A percentile compares a stretch with the other conserved stretches of the same genome.
phyloP scores from a whole-genome alignment of 2,329 filamentous ascomycete genomes.

The Metarhizium rileyi region DNA sequence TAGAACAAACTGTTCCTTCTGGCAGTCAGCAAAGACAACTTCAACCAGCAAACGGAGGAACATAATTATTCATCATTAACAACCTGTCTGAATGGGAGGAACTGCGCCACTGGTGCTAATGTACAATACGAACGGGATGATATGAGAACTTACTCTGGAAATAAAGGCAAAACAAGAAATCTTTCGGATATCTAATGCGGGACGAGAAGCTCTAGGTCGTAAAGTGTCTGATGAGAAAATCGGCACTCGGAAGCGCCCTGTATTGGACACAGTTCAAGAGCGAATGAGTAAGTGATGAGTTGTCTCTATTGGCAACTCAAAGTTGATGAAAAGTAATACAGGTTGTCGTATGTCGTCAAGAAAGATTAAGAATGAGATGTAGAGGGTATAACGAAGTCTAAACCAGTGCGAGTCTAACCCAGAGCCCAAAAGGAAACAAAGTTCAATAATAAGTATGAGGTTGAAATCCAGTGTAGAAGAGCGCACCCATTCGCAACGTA shows the following conservation, averaged over 20 bases:
- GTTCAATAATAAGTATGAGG: conserved; percentile 4
- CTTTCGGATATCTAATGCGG: conserved; percentile 19
- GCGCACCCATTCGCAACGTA: conserved; percentile 18
- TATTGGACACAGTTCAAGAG: background rate
- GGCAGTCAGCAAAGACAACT: background rate
- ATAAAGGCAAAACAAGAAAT: conserved; percentile 10
- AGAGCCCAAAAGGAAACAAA: conserved; percentile 19
- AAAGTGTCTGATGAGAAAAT: conserved; percentile 2
- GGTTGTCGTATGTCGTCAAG: conserved; percentile 10
- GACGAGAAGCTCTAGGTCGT: conserved; percentile 20
- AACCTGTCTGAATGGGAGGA: background rate
- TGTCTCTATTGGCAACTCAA: conserved; percentile 12
- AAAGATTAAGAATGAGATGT: conserved; percentile 12
- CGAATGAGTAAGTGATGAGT: background rate
- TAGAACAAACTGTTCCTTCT: background rate
- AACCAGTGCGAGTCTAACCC: conserved; percentile 30
- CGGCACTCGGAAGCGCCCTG: background rate
- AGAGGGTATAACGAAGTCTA: conserved; percentile 22
- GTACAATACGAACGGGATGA: background rate
- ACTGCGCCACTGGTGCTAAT: background rate
- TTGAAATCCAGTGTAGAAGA: background rate
- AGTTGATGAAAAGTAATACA: conserved; percentile 10
- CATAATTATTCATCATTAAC: too few species aligned
- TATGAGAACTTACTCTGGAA: conserved; percentile 1
- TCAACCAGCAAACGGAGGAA: too few species aligned